Evolutionary conservation across 805 yeast genomes (phyloP), one percentile per base, ranked within the genome.

Genomic region (Millerozyma miso): DNA sequence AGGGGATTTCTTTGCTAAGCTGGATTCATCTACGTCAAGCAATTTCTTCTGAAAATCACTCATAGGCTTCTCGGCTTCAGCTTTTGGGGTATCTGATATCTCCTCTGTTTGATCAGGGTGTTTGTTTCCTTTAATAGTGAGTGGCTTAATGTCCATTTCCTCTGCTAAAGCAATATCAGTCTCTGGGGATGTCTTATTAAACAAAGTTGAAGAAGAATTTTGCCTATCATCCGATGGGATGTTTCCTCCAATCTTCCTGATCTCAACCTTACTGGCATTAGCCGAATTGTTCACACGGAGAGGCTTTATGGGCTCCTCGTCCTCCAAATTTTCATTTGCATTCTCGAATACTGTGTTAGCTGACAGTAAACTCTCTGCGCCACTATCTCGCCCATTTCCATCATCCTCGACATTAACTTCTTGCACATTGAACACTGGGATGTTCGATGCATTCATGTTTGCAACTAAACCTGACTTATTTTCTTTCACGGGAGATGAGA

Each of bases 1-100:
- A 0, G 89, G 77, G 3, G 76, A 71, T 43, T 62, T 63, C 19
- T 43, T 49, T 14, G 13, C 33, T 3, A 17, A 26, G 31, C 26
- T n/a, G 32, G 19, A n/a, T 19, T 7, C 10, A 10, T 6, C 29
- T 23, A 6, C 10, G 10, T 23, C 29, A 6, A 10, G 10, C 29
- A 31, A n/a, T 6, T 13, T 33, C 6, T 6, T 6, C 13, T 14
- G 6, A 13, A 8, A 14, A 33, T 14, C 35, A 6, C 13, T 6
- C 13, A 33, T 14, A 13, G 35, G 8, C 8, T 16, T 6, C n/a
- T 34, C 20, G n/a, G 16, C 16, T 17, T 34, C 18, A 14, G 35
- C 8, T 33, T 14, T 13, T 33, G 6, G 35, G 8, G 35, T 6
- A 14, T 13, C 13, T 6, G 18, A 7, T 33, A 16, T 7, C 6